Percentiles rank a stretch among this genome's conserved stretches.
These are phyloP conservation scores for Lactarius psammicola DNA, from an alignment of 768 basidiomycete species.

Conservation along the genomic window DNA sequence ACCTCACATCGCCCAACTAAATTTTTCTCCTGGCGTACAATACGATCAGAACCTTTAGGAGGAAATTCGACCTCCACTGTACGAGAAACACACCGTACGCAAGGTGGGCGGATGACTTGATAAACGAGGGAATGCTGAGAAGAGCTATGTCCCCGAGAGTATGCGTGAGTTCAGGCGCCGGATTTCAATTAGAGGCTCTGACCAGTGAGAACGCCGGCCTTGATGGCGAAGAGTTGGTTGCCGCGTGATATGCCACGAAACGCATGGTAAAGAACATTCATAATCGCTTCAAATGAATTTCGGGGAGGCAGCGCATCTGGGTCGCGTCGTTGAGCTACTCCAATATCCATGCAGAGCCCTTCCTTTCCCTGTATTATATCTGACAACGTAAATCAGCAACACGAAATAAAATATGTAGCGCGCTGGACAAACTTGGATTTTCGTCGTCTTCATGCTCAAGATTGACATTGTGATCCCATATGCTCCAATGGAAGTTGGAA, in stretches of 20 bases:
- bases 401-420: neutral
- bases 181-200: neutral
- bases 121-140: conserved; percentile 57
- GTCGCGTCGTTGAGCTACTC: conserved; percentile 56
- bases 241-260: conserved; percentile 48
- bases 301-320: conserved; percentile 72
- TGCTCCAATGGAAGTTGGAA: conserved; percentile 40
- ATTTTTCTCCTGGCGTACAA: conserved; percentile 49
- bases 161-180: conserved; percentile 1
- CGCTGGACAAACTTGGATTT: conserved; percentile 49
- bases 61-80: neutral
- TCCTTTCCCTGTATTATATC: conserved; percentile 61
- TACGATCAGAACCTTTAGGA: conserved; percentile 5
- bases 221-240: conserved; percentile 66
- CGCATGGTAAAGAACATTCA: conserved; percentile 46
- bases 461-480: conserved; percentile 47
- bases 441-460: conserved; percentile 59
- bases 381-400: conserved; percentile 14
- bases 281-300: conserved; percentile 53
- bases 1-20: conserved; percentile 71
- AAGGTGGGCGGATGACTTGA: conserved; percentile 52
- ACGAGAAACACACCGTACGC: conserved; percentile 50
- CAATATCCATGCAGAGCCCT: conserved; percentile 48
- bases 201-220: conserved; percentile 67
- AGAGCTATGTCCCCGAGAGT: conserved; percentile 41